phyloP scores from a whole-genome alignment of 805 yeast genomes.

The Hanseniaspora taiwanica region DNA sequence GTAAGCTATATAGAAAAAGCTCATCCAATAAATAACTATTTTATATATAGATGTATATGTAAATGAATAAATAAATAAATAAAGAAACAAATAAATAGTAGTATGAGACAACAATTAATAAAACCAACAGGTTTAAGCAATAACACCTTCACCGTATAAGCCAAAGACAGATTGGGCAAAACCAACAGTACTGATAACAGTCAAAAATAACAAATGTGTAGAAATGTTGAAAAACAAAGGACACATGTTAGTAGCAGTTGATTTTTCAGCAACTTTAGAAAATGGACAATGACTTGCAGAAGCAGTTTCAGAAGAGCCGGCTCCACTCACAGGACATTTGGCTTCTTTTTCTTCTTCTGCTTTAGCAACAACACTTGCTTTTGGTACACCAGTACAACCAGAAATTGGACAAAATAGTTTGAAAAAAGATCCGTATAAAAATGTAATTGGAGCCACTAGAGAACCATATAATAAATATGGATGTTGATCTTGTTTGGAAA shows the following conservation, averaged over 20 bases:
- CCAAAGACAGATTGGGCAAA: conserved; percentile 21
- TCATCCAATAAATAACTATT: too few species aligned
- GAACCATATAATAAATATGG: conserved; percentile 62
- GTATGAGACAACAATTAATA: too few species aligned
- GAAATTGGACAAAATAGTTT: conserved; percentile 1
- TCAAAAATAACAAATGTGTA: conserved; percentile 8
- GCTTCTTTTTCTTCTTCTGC: not conserved
- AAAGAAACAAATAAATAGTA: too few species aligned
- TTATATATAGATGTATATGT: too few species aligned
- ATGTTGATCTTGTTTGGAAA: conserved; percentile 46
- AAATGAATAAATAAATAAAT: not conserved
- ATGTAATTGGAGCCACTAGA: conserved; percentile 7
- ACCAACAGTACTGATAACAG: conserved; percentile 12
- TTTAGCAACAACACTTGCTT: conserved; percentile 6
- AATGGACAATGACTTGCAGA: not conserved
- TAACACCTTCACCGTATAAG: conserved; percentile 23
- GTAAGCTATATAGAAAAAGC: too few species aligned
- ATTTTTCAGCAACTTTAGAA: conserved; percentile 4
- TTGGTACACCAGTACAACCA: conserved; percentile 10
- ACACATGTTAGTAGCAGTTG: not conserved
- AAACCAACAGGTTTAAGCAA: too few species aligned
- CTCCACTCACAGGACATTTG: conserved; percentile 5
- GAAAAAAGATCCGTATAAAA: conserved; percentile 1
- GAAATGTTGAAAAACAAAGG: conserved; percentile 7
- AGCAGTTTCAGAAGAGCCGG: not conserved